Evolutionary conservation across 768 basidiomycete genomes (phyloP).

Genomic region (Cystofilobasidium ferigula): DNA sequence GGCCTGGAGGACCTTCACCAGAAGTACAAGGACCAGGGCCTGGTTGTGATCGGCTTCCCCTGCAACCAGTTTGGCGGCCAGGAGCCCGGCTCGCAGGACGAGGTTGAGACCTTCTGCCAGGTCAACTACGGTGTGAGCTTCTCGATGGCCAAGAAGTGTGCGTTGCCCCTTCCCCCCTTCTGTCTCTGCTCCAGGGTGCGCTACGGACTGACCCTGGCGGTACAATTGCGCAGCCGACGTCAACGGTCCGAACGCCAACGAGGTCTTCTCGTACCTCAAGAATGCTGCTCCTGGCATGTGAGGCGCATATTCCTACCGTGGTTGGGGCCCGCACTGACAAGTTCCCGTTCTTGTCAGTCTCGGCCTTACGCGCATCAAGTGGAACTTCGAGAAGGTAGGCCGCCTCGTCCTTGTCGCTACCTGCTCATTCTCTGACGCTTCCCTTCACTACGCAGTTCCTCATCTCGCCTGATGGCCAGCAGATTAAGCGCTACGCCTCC

Average conservation of each 20-base stretch:
- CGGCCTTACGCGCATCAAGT: background rate
- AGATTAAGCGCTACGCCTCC: background rate
- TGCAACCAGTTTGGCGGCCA: slow-evolving; percentile 58
- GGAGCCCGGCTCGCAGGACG: slow-evolving; percentile 70
- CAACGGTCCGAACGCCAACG: slow-evolving; percentile 72
- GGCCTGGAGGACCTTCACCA: slow-evolving; percentile 72
- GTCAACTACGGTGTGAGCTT: slow-evolving; percentile 81
- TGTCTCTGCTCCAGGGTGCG: background rate
- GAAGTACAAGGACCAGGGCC: slow-evolving; percentile 63
- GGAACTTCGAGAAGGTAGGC: background rate
- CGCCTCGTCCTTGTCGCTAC: too few relatives aligned
- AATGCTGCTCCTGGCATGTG: background rate
- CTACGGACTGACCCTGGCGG: background rate
- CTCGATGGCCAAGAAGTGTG: slow-evolving; percentile 70
- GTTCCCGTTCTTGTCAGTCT: background rate
- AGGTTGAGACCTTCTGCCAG: slow-evolving; percentile 43
- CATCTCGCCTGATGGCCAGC: background rate
- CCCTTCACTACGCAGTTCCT: background rate
- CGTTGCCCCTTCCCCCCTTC: slow-evolving; percentile 1
- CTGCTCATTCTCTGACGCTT: too few relatives aligned
- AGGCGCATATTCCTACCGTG: too few relatives aligned
- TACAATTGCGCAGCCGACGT: slow-evolving; percentile 47
- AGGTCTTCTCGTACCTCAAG: slow-evolving; percentile 35
- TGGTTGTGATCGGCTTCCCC: slow-evolving; percentile 59
- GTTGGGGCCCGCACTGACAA: too few relatives aligned